Percentiles rank a stretch among this genome's conserved stretches.
These are phyloP conservation scores for Pleurotus sapidus DNA, from an alignment of 768 basidiomycete species.

Conservation along the genomic window DNA sequence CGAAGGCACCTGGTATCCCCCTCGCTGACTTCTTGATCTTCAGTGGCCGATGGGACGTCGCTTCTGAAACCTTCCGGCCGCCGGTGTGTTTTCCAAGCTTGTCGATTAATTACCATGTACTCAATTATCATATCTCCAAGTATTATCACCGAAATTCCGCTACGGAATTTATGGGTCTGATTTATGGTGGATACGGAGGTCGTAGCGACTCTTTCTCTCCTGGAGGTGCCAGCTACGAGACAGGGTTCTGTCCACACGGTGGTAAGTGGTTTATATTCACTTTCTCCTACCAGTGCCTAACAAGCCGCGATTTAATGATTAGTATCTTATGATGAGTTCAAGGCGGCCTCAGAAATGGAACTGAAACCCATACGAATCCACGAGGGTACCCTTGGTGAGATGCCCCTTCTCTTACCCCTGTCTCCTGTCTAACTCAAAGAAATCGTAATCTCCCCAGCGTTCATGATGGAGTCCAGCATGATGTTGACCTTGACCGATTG, in stretches of 20 bases:
- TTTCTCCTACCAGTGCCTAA: background rate
- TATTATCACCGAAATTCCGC: slow-evolving; percentile 66
- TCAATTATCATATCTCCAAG: slow-evolving; percentile 19
- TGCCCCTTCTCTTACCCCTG: background rate
- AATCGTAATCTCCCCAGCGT: slow-evolving; percentile 28
- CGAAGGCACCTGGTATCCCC: slow-evolving; percentile 54
- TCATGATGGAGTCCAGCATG: slow-evolving; percentile 67
- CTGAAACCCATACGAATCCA: slow-evolving; percentile 48
- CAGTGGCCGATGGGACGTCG: slow-evolving; percentile 63
- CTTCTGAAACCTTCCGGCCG: slow-evolving; percentile 55
- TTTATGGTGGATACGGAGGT: slow-evolving; percentile 64
- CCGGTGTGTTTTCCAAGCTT: slow-evolving; percentile 34
- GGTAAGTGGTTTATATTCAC: slow-evolving; percentile 28
- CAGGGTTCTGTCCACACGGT: slow-evolving; percentile 64
- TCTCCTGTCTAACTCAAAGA: background rate
- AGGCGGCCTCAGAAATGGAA: slow-evolving; percentile 52
- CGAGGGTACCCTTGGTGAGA: slow-evolving; percentile 49
- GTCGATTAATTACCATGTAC: background rate
- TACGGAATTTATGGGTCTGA: slow-evolving; percentile 62
- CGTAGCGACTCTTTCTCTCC: slow-evolving; percentile 61
- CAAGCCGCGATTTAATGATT: background rate
- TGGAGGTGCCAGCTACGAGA: slow-evolving; percentile 61
- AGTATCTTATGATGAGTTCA: slow-evolving; percentile 63
- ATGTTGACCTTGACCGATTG: slow-evolving; percentile 64
- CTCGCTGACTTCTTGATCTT: slow-evolving; percentile 67